Percentiles rank a stretch among this genome's conserved stretches.
Conservation (phyloP, 1,284 basidiomycete genomes). For the Cutaneotrichosporon cutaneum region DNA sequence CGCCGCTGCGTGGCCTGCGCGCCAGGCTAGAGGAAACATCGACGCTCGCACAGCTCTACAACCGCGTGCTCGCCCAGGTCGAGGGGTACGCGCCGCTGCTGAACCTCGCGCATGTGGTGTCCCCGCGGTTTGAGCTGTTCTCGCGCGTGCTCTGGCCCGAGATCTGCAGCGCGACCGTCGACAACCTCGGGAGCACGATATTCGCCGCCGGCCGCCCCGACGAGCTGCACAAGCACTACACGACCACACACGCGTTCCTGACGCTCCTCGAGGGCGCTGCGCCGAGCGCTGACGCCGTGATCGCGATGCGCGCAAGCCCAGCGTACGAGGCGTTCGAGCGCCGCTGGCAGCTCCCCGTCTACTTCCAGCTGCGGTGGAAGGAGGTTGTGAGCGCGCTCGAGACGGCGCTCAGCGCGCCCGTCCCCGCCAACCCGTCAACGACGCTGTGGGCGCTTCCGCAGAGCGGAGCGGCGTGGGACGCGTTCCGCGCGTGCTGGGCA, state of each 20-base stretch:
- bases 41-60: conserved; percentile 60
- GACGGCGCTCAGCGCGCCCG: conserved; percentile 57
- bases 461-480: conserved; percentile 67
- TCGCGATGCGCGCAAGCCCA: conserved; percentile 68
- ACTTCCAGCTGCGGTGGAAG: conserved; percentile 97
- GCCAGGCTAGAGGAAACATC: conserved; percentile 14
- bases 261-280: conserved; percentile 76
- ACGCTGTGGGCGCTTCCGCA: conserved; percentile 55
- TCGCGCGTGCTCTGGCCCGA: conserved; percentile 85
- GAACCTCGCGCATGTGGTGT: conserved; percentile 65
- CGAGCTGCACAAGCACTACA: conserved; percentile 78
- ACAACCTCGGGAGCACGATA: conserved; percentile 74
- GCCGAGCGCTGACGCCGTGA: conserved; percentile 68
- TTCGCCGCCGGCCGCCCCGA: conserved; percentile 88
- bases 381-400: conserved; percentile 80
- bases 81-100: conserved; percentile 69
- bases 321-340: conserved; percentile 71
- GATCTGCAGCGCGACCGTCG: conserved; percentile 71
- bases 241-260: conserved; percentile 80
- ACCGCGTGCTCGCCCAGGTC: conserved; percentile 75
- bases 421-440: background rate
- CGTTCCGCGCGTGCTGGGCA: conserved; percentile 77
- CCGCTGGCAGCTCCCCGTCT: conserved; percentile 93
- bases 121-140: conserved; percentile 71
- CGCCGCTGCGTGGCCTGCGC: conserved; percentile 13